These are phyloP conservation scores for Hura crepitans DNA, from an alignment of 441 rosid genomes.

Conservation along the genomic window DNA sequence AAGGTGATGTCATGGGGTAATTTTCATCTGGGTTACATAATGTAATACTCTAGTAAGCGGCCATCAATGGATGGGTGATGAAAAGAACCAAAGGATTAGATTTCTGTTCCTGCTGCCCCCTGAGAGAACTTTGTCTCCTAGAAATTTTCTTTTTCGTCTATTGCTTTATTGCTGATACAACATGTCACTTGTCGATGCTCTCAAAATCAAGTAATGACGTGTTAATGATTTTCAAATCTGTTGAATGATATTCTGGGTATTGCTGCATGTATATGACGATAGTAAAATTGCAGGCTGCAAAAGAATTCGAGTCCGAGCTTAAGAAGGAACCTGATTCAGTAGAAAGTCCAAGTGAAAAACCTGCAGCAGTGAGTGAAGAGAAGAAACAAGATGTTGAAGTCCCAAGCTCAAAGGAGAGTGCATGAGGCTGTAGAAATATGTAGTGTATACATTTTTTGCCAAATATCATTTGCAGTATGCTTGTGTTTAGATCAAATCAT, in stretches of 20 bases:
- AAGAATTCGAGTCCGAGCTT: constrained; percentile 89
- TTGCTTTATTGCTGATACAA: not conserved
- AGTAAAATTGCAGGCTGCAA: constrained; percentile 71
- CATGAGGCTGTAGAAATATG: constrained; percentile 38
- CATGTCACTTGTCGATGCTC: not conserved
- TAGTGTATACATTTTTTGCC: constrained; percentile 9
- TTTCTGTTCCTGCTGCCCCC: not conserved
- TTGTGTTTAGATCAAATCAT: constrained; percentile 22
- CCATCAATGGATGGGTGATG: not conserved
- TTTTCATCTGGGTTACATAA: not conserved
- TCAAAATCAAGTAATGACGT: not conserved
- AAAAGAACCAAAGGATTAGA: not conserved
- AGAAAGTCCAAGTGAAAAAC: constrained; percentile 38
- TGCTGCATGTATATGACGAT: constrained; percentile 5
- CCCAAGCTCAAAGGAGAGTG: constrained; percentile 66
- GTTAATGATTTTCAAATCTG: not conserved
- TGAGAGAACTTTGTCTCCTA: not conserved
- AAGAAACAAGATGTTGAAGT: constrained; percentile 46
- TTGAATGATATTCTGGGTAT: not conserved
- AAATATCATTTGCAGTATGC: constrained; percentile 8
- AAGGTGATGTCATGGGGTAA: not conserved
- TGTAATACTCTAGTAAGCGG: not conserved
- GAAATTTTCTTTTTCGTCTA: too few relatives aligned
- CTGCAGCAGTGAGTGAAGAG: constrained; percentile 43
- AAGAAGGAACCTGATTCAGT: constrained; percentile 65